A percentile compares a stretch with the other conserved stretches of the same genome.
Conservation (phyloP, 1,284 basidiomycete genomes). For the Ustilago sp. region DNA sequence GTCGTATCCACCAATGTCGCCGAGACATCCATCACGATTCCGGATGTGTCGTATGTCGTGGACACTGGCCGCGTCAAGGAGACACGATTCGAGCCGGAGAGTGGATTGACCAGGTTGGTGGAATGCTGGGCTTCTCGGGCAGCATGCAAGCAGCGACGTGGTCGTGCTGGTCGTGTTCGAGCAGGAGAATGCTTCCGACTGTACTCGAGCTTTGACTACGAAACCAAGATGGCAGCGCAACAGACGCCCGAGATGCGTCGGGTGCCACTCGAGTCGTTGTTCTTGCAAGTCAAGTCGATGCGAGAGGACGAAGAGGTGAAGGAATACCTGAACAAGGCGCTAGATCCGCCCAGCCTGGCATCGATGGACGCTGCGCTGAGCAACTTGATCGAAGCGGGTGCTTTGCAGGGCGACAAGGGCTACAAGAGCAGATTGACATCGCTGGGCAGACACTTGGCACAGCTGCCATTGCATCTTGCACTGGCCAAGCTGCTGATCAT, state of each 20-base stretch:
- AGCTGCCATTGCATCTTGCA: conserved; percentile 88
- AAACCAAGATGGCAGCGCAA: conserved; percentile 78
- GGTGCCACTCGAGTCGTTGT: conserved; percentile 86
- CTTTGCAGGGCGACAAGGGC: conserved; percentile 75
- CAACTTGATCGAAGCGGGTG: conserved; percentile 82
- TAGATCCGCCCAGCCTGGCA: conserved; percentile 82
- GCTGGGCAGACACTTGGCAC: conserved; percentile 82
- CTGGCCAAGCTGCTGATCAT: conserved; percentile 79
- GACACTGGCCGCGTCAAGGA: conserved; percentile 93
- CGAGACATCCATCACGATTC: conserved; percentile 91
- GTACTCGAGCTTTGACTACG: conserved; percentile 80
- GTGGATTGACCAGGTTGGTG: conserved; percentile 79
- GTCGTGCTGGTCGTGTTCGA: conserved; percentile 85
- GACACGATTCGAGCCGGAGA: conserved; percentile 82
- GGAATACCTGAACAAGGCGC: conserved; percentile 78
- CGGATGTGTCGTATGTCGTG: conserved; percentile 67
- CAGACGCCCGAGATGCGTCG: conserved; percentile 84
- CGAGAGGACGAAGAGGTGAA: conserved; percentile 83
- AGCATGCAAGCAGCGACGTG: conserved; percentile 84
- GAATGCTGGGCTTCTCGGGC: conserved; percentile 86
- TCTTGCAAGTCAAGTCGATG: conserved; percentile 85
- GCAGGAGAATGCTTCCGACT: conserved; percentile 72
- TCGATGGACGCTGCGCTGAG: conserved; percentile 84
- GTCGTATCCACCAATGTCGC: conserved; percentile 91
- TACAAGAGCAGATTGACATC: conserved; percentile 77